Conservation (phyloP, 176 grass and related monocot genomes). For the Poa annua region DNA sequence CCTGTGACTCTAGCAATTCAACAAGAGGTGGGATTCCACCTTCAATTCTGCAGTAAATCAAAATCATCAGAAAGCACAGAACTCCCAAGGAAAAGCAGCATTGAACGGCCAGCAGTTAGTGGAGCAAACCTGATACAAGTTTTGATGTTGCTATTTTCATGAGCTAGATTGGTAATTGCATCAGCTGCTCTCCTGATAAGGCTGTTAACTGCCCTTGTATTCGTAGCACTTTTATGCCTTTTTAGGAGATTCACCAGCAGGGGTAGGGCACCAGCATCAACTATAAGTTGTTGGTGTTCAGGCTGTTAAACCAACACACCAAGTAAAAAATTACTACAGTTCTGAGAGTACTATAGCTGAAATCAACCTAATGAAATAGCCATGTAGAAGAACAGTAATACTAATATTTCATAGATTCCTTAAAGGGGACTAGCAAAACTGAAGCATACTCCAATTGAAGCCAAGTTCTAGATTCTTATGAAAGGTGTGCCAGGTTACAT, state of each 20-base stretch:
- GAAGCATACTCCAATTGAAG: slow-evolving; percentile 2
- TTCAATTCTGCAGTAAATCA: slow-evolving; percentile 73
- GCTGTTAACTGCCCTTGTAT: slow-evolving; percentile 79
- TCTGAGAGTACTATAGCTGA: slow-evolving; percentile 17
- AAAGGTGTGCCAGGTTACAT: slow-evolving; percentile 1
- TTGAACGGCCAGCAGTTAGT: background rate
- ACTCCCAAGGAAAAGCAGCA: background rate
- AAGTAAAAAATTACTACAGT: slow-evolving; percentile 31
- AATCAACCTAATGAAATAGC: background rate
- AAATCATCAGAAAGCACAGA: slow-evolving; percentile 48
- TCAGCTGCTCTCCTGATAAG: slow-evolving; percentile 98
- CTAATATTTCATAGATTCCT: slow-evolving; percentile 1
- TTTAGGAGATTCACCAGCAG: slow-evolving; percentile 81
- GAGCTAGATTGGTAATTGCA: slow-evolving; percentile 99
- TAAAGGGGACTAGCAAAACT: slow-evolving; percentile 16
- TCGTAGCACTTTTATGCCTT: slow-evolving; percentile 73
- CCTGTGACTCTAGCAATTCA: slow-evolving; percentile 86
- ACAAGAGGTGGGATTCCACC: slow-evolving; percentile 98
- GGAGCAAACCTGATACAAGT: slow-evolving; percentile 80
- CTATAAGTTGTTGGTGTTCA: slow-evolving; percentile 98
- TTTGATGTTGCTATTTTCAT: slow-evolving; percentile 99
- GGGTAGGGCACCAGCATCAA: slow-evolving; percentile 95
- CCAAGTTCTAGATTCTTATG: slow-evolving; percentile 5
- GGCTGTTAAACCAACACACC: slow-evolving; percentile 65
- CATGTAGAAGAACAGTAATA: slow-evolving; percentile 21